Conservation (phyloP, 2,329 filamentous ascomycete species). For the Leptosphaerulina australis region DNA sequence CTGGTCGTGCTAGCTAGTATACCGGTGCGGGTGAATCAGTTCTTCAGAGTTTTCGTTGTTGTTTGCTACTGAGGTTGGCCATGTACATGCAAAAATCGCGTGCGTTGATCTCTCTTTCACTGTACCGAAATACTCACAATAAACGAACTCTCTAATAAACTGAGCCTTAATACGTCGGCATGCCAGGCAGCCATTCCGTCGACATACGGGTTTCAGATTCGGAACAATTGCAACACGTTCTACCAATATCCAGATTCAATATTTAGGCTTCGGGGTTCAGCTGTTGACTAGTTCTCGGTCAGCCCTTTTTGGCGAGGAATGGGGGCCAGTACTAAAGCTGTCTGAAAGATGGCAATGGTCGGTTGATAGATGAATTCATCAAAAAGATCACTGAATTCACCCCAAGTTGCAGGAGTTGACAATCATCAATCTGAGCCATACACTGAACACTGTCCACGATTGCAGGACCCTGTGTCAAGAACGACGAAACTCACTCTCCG, state of each 20-base stretch:
- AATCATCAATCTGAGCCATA: conserved; percentile 56
- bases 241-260: conserved; percentile 56
- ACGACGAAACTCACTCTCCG: conserved; percentile 54
- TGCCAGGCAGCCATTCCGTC: conserved; percentile 58
- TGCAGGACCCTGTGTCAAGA: conserved; percentile 48
- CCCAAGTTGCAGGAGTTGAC: conserved; percentile 54
- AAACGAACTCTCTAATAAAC: conserved; percentile 47
- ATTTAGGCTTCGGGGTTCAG: conserved; percentile 54
- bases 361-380: conserved; percentile 53
- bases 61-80: too few species aligned
- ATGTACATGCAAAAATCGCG: too few species aligned
- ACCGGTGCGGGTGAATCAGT: too few species aligned
- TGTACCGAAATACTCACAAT: too few species aligned
- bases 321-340: conserved; percentile 52
- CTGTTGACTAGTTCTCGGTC: conserved; percentile 55
- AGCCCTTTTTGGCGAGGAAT: too few species aligned
- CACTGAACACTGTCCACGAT: conserved; percentile 50
- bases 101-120: too few species aligned
- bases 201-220: conserved; percentile 55
- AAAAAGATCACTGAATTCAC: conserved; percentile 56
- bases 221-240: conserved; percentile 49
- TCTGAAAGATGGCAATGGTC: conserved; percentile 54
- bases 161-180: conserved; percentile 55
- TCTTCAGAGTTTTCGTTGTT: too few species aligned
- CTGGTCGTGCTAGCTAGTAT: too few species aligned